Base-by-base conservation (phyloP, 257 asterid genomes). In the Nyctanthes arbortristis region DNA sequence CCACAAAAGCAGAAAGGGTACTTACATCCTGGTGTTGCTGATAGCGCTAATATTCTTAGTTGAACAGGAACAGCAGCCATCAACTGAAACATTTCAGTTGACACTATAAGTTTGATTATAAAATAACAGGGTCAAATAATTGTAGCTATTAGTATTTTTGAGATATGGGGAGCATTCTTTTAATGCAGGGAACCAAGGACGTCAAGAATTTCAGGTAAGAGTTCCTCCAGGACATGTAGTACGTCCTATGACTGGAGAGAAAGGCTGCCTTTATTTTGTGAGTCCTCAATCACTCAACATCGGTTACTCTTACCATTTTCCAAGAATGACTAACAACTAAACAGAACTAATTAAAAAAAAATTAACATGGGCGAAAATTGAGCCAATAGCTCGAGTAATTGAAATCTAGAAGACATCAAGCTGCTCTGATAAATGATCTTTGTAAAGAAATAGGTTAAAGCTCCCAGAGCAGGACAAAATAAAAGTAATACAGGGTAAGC, bases 11-110 rank as follows among this genome's bases (percentile, higher is more conserved):
- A 57, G 25, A 45, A 61, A 63, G 62, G 20, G 64, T 74, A 85
- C 99, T 91, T 88, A 93, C 97, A 78, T 78, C 99, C 99, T 22
- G 99, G 99, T 78, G 99, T 93, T 24, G 99, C 97, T 57, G 93
- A 82, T 74, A 93, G 71, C 31, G 96, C 99, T 82, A 93, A 77
- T 83, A 89, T 91, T 82, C 99, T 82, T 65, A 89, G 81, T 77
- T 92, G 95, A 72, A 88, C 89, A 54, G 83, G 79, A 65, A 80
- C 54, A 66, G n/a, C n/a, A n/a, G 87, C 88, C 96, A 89, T 84
- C 89, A 93, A 84, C 99, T 91, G 76, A 75, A 81, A 81, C 61
- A 72, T 52, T 68, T 71, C 36, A 27, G 68, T 33, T 3, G 22
- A 67, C 60, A 25, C 67, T 61, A 61, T 66, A 31, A 69, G 66